Base-by-base conservation (phyloP, 2,329 filamentous ascomycete species). In the Graphilbum ipis-grandicollis region DNA sequence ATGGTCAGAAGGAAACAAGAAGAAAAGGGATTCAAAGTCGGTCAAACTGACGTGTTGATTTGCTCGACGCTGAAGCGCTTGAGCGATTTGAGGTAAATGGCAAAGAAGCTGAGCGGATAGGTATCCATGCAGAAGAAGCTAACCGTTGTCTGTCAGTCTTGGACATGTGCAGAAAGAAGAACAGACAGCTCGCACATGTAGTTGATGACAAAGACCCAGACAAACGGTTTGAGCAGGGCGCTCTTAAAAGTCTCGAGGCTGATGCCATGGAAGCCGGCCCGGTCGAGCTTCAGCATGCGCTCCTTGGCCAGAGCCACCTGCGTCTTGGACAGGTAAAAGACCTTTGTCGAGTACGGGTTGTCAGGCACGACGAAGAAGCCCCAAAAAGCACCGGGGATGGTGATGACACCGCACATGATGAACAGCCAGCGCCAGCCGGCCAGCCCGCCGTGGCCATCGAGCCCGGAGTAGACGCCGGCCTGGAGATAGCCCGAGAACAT, bases 281-380 rank as follows among this genome's bases (percentile, higher is more conserved):
- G 34, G 25, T 44, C 25, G 17, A 33, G 25, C 13, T 22, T 21
- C 18, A 31, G 30, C 22, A 37, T 32, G 13, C 35, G 35, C 12
- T 18, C 30, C 12, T 32, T 26, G 13, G 30, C 35, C 30, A 37
- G 13, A 21, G 19, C 21, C 14, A 9, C 29, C 19, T 32, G 9
- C 9, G 28, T 14, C 4, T 34, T 17, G 22, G 26, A 19, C 18
- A 33, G 33, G 25, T 35, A 35, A 13, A 35, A 35, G 5, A 30
- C 34, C 18, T 35, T 35, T 19, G 34, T 35, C 9, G 17, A 19
- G 28, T 36, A 34, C 12, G 56, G 55, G 5, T 57, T 49, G 2
- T 53, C 56, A 0, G 56, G 57, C 18, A 33, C 19, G 10, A n/a
- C 31, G 7, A 33, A 23, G 12, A 33, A 22, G 5, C 19, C 31